These are phyloP conservation scores for Pholiota molesta DNA, from an alignment of 768 basidiomycete species.

Conservation along the genomic window DNA sequence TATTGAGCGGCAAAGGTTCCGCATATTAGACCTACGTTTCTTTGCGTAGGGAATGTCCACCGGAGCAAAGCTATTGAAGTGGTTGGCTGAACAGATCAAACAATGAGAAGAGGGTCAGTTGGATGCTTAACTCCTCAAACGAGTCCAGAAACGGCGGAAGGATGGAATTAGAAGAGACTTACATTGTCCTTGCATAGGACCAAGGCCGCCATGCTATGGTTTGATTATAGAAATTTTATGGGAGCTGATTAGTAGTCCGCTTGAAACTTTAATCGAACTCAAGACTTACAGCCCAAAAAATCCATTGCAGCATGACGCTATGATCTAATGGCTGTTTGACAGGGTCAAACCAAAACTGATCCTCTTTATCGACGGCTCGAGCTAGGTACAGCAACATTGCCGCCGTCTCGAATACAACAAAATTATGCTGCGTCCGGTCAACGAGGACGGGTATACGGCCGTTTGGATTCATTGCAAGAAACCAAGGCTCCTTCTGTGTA, in stretches of 20 bases:
- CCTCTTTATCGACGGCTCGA: slow-evolving; percentile 73
- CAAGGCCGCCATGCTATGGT: slow-evolving; percentile 66
- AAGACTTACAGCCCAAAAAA: slow-evolving; percentile 66
- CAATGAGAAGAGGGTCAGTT: neutral
- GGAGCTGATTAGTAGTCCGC: neutral
- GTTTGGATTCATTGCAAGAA: slow-evolving; percentile 67
- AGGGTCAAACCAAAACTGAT: slow-evolving; percentile 63
- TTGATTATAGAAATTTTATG: no score
- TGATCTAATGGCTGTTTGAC: slow-evolving; percentile 51
- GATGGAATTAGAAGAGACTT: slow-evolving; percentile 3
- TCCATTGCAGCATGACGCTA: slow-evolving; percentile 76
- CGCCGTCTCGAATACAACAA: slow-evolving; percentile 69
- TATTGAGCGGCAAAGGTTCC: slow-evolving; percentile 9
- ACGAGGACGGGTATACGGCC: slow-evolving; percentile 67
- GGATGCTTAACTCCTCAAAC: neutral
- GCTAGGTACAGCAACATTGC: slow-evolving; percentile 79
- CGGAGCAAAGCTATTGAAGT: slow-evolving; percentile 61
- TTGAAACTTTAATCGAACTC: neutral
- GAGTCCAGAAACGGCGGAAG: neutral
- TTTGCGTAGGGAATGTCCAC: slow-evolving; percentile 67
- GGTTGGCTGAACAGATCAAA: slow-evolving; percentile 46
- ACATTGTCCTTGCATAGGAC: slow-evolving; percentile 79
- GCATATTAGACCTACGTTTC: slow-evolving; percentile 43
- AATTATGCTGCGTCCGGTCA: slow-evolving; percentile 56
- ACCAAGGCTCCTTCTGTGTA: slow-evolving; percentile 56